Evolutionary conservation across 1,284 basidiomycete genomes (phyloP), one percentile per base, ranked within the genome.

Genomic region (Sphagnurus paluster): DNA sequence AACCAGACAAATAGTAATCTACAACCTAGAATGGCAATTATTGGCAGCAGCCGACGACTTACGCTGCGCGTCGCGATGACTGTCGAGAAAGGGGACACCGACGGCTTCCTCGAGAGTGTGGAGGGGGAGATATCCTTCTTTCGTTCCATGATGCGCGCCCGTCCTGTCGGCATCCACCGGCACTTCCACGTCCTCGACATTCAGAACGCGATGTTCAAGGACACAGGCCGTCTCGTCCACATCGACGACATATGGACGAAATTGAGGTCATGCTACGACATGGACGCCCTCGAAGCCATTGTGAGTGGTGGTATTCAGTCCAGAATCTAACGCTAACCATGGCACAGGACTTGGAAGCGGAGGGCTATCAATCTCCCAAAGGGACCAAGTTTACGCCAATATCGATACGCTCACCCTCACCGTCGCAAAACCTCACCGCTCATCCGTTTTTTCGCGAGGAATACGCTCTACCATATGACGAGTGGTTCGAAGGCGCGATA

Each of bases 111-210:
- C 20, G 76, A 84, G 59, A 82, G 78, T 5, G 79, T 89, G 46
- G 81, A 86, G 56, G 88, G 88, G 32, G 89, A 91, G 64, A 87
- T 90, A 35, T 75, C 84, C 4, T 86, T 92, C 66, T 90, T 90
- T 59, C 78, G 84, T 41, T 82, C 86, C 2, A 71, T 90, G 32
- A 88, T 84, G 77, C 82, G 83, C 38, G 76, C 86, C 5, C 73
- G 89, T 45, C 89, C 88, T 0, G 78, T 91, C 45, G 89, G 88
- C 39, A 79, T 86, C 32, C 84, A 91, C 66, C 80, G 80, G 20
- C 79, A 88, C 64, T 90, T 92, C 68, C 87, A 91, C 59, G 70
- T 87, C 56, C 70, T 92, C 48, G 75, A 81, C 50, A 84, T 92
- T 50, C 81, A 82, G 52, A 84, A 79, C 54, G 71, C 77, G 37